Base-by-base conservation (phyloP, 1,139 yeast genomes). In the Candida buenavistaensis region DNA sequence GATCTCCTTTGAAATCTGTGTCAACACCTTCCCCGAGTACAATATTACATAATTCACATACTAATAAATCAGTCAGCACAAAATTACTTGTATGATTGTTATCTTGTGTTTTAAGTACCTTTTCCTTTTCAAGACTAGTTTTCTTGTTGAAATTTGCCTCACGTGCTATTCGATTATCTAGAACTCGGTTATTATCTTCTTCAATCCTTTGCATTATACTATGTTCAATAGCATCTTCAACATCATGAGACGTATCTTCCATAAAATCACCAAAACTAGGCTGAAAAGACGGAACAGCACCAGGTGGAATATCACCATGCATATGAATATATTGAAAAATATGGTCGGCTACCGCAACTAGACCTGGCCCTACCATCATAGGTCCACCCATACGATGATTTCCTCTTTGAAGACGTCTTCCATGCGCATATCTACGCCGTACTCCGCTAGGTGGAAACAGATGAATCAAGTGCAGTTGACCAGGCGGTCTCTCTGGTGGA, bases 21-120 rank as follows among this genome's bases (percentile, higher is more conserved):
- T 89, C 82, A 3, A 84, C 72, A 0, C 96, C 96, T 35, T 69
- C 76, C 3, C 94, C 94, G 12, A 88, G 61, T 6, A 66, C 72
- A 1, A 78, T 70, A 1, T 86, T 88, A 59, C 96, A 88, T 30
- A 83, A 57, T 28, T 76, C 77, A 59, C 96, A 88, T 1, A 78
- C 70, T 10, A 75, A 58, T 13, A 59, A 45, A 8, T 48, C 45
- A 5, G 46, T 52, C 0, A 59, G 45, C 8, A 11, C 13, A 11
- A 75, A 61, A 26, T 60, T 61, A 30, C 69, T 75, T 4, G 72
- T 65, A 44, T 66, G 68, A 0, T 63, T 66, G 5, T 40, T 32
- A 2, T 39, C 37, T 35, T 59, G 63, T 3, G 40, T 36, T 30
- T 48, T 45, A 2, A 62, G 55, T 10, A 51, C 44, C 16, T 51